phyloP scores from a whole-genome alignment of 768 basidiomycete species.

The Rossbeevera mucosa region DNA sequence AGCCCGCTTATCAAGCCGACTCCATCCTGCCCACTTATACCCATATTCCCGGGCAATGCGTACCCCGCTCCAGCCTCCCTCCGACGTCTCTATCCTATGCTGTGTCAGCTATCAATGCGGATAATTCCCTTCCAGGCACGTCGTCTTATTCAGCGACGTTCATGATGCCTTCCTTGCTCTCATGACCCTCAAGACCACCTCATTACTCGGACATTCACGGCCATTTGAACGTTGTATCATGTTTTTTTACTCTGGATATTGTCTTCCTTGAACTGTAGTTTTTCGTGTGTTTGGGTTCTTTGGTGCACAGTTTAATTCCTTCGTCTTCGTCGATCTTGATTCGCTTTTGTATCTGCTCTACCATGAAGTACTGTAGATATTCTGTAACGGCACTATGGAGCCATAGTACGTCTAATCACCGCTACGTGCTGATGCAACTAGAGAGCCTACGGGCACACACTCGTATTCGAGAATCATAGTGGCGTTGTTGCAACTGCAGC shows the following conservation, averaged over 20 bases:
- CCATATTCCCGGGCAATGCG: slow-evolving; percentile 32
- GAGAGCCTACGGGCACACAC: slow-evolving; percentile 59
- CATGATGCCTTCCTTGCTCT: slow-evolving; percentile 31
- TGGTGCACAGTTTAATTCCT: slow-evolving; percentile 10
- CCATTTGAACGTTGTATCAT: slow-evolving; percentile 21
- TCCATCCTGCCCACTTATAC: slow-evolving; percentile 30
- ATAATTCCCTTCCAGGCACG: slow-evolving; percentile 18
- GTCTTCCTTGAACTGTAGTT: slow-evolving; percentile 25
- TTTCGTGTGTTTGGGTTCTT: slow-evolving; percentile 7
- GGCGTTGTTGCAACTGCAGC: slow-evolving; percentile 51
- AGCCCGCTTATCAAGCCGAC: slow-evolving; percentile 28
- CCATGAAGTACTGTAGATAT: slow-evolving; percentile 32
- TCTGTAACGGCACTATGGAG: slow-evolving; percentile 26
- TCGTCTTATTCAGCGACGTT: slow-evolving; percentile 28
- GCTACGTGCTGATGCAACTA: slow-evolving; percentile 38
- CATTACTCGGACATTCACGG: slow-evolving; percentile 17
- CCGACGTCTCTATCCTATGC: slow-evolving; percentile 43
- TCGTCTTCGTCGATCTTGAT: slow-evolving; percentile 18
- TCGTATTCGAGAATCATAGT: slow-evolving; percentile 67
- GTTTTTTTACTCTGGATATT: slow-evolving; percentile 26
- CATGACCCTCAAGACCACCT: slow-evolving; percentile 29
- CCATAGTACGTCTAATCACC: slow-evolving; percentile 24
- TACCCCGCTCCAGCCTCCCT: slow-evolving; percentile 30
- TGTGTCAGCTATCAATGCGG: slow-evolving; percentile 36
- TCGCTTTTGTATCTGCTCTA: slow-evolving; percentile 20